These are phyloP conservation scores for Leishmania lainsoni DNA, from an alignment of 208 protist genomes.

Conservation along the genomic window DNA sequence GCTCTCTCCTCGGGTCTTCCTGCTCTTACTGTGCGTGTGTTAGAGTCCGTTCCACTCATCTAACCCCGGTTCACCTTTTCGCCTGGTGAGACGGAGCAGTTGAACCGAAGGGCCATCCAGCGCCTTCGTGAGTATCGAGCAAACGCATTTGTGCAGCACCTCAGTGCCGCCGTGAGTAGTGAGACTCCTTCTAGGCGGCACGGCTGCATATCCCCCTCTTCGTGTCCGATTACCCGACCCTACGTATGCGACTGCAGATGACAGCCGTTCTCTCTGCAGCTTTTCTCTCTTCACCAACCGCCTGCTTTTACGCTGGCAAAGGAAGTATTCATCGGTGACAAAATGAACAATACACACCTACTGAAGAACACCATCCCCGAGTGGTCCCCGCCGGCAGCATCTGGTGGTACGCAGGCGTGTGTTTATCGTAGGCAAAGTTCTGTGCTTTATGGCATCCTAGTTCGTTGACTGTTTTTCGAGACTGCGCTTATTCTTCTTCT, in stretches of 20 bases:
- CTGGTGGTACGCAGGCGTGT: not conserved
- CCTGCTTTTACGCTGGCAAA: not conserved
- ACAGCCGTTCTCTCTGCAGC: not conserved
- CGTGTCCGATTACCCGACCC: not conserved
- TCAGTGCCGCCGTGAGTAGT: not conserved
- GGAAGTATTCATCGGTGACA: not conserved
- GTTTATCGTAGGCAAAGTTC: not conserved
- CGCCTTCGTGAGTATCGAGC: not conserved
- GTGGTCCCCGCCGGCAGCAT: not conserved
- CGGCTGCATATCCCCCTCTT: not conserved
- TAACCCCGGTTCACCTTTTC: not conserved
- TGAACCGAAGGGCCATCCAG: not conserved
- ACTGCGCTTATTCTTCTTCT: not conserved
- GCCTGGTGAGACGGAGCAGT: not conserved
- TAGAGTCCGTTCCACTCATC: not conserved
- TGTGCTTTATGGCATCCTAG: not conserved
- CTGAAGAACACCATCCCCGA: not conserved
- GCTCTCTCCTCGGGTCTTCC: not conserved
- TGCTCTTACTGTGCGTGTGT: not conserved
- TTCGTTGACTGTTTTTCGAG: not conserved
- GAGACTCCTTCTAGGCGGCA: not conserved
- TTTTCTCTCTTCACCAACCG: not conserved
- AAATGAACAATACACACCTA: not conserved
- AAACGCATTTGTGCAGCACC: not conserved
- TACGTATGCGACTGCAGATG: not conserved